Evolutionary conservation across 768 basidiomycete species (phyloP), one percentile per base, ranked within the genome.

Genomic region (Pisolithus marmoratus): DNA sequence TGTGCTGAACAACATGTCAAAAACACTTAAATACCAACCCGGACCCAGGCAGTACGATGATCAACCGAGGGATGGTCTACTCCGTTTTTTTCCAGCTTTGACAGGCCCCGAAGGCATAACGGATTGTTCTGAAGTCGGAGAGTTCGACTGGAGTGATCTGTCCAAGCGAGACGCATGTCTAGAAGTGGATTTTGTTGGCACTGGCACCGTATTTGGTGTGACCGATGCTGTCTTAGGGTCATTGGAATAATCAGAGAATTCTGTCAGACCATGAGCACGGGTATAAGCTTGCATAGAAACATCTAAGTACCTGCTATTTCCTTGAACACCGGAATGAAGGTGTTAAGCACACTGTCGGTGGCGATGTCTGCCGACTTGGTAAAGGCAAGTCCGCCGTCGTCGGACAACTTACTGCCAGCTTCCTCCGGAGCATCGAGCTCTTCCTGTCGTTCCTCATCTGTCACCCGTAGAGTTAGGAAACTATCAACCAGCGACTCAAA

Each of bases 251-350:
- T 59, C 59, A 41, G 64, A 53, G 22, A 60, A 48, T 6, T 37
- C 67, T 68, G 24, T 0, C 34, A 14, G 8, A 8, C 9, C 24
- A 24, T 64, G 42, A 62, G 54, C n/a, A 29, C 17, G 27, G 11
- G 12, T 51, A 43, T 37, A 51, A 14, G 22, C 11, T 29, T 8
- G n/a, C 12, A 23, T 20, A 14, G 3, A 12, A 12, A 42, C 24
- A 14, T 22, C 8, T 12, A 65, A 72, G 12, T 57, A 80, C 79
- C 73, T 78, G 75, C 47, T 68, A 68, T 64, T 45, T 54, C 61
- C 56, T 71, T 80, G 74, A 94, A 94, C 23, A 93, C 68, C 31
- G 76, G 73, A 23, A 83, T 70, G 53, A 93, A 78, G 15, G 71
- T 64, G 7, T 73, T 65, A 60, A 91, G 77, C 64, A 91, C 83